Percentiles rank a stretch among this genome's conserved stretches.
These are phyloP conservation scores for Turritis glabra DNA, from an alignment of 345 rosid genomes.

Conservation along the genomic window DNA sequence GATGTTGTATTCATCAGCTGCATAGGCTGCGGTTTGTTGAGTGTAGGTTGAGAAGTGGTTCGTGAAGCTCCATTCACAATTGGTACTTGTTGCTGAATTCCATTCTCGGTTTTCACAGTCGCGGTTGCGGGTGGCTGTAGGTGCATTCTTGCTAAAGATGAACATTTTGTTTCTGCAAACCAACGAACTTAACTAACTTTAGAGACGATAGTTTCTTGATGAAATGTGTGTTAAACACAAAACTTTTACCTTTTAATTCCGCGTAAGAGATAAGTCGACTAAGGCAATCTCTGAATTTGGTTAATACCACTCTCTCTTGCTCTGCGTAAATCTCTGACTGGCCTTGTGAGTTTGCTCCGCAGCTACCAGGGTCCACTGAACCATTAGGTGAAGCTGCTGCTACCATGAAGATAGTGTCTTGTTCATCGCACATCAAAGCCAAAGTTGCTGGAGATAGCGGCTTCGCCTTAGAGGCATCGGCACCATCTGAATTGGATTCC, in stretches of 20 bases:
- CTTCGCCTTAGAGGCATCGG: constrained; percentile 61
- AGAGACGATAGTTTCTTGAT: not conserved
- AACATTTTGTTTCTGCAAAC: constrained; percentile 71
- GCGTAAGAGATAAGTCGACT: constrained; percentile 80
- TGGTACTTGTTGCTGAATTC: constrained; percentile 46
- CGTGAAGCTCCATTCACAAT: constrained; percentile 51
- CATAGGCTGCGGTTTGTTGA: constrained; percentile 20
- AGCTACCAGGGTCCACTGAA: constrained; percentile 47
- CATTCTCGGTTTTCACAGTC: constrained; percentile 49
- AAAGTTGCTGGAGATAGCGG: constrained; percentile 98
- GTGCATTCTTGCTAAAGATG: constrained; percentile 65
- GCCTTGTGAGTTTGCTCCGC: constrained; percentile 55
- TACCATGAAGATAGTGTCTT: constrained; percentile 78
- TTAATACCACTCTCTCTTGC: constrained; percentile 80
- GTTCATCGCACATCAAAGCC: constrained; percentile 98
- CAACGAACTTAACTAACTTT: constrained; percentile 1
- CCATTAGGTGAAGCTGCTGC: constrained; percentile 69
- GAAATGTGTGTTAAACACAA: not conserved
- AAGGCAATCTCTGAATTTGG: constrained; percentile 84
- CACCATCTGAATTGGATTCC: constrained; percentile 55
- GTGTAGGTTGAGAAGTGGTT: constrained; percentile 34
- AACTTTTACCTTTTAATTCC: constrained; percentile 68
- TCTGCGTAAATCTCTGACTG: constrained; percentile 67
- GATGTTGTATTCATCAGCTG: constrained; percentile 43
- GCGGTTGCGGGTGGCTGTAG: constrained; percentile 46